A percentile compares a stretch with the other conserved stretches of the same genome.
Evolutionary conservation across 768 basidiomycete species (phyloP).

Genomic region (Amanita subjunquillea): DNA sequence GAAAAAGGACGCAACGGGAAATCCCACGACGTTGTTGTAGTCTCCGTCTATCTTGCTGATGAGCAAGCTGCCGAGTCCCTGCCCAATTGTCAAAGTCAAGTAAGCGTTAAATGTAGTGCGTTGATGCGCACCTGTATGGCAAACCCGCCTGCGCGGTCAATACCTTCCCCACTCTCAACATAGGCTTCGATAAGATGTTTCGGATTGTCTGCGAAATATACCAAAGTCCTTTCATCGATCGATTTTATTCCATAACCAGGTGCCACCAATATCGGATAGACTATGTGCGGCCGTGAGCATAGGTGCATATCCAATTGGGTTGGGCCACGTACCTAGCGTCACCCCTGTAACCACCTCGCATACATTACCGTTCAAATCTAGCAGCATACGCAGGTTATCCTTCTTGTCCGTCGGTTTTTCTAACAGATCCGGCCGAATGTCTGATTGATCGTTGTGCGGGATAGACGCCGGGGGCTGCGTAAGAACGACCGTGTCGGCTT

Average conservation of each 20-base stretch:
- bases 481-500: constrained; percentile 95
- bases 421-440: constrained; percentile 58
- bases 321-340: constrained; percentile 47
- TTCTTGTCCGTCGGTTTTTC: constrained; percentile 79
- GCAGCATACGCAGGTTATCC: constrained; percentile 82
- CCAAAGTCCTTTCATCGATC: constrained; percentile 74
- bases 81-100: neutral
- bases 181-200: constrained; percentile 60
- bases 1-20: constrained; percentile 83
- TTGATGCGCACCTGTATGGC: constrained; percentile 65
- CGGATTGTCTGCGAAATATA: constrained; percentile 64
- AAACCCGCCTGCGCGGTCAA: constrained; percentile 87
- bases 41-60: constrained; percentile 84
- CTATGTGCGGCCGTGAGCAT: constrained; percentile 20
- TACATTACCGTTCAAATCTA: constrained; percentile 71
- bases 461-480: constrained; percentile 58
- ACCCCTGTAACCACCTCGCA: constrained; percentile 96
- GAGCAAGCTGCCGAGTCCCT: constrained; percentile 78
- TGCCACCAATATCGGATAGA: constrained; percentile 63
- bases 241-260: constrained; percentile 56
- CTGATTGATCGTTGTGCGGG: constrained; percentile 42
- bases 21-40: constrained; percentile 86
- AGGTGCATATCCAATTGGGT: no score
- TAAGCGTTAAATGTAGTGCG: neutral
- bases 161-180: constrained; percentile 72